Evolutionary conservation across 2,329 filamentous ascomycete genomes (phyloP).

Genomic region (Paecilomyces dactylethromorphus): DNA sequence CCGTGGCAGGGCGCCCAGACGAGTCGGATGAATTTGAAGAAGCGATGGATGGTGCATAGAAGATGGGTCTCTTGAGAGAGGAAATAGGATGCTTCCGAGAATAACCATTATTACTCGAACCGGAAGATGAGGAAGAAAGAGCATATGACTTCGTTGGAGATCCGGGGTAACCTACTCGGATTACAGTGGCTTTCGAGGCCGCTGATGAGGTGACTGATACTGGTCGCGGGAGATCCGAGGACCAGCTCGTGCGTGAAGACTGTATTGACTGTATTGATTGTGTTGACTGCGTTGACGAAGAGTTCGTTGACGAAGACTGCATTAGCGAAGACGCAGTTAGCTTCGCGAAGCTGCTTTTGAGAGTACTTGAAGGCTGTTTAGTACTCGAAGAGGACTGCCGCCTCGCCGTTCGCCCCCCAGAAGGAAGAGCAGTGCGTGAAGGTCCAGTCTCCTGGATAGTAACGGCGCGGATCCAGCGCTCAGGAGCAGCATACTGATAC

Average conservation of each 20-base stretch:
- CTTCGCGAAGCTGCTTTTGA: conserved; percentile 12
- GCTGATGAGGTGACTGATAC: conserved; percentile 15
- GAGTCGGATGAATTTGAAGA: conserved; percentile 21
- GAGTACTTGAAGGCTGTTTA: conserved; percentile 15
- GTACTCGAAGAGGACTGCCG: not conserved
- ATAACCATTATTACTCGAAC: conserved; percentile 17
- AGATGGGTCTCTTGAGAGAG: conserved; percentile 19
- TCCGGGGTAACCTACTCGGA: conserved; percentile 22
- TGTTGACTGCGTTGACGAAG: too few relatives aligned
- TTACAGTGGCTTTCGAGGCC: conserved; percentile 28
- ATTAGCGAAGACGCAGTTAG: conserved; percentile 15
- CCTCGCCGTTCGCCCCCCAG: conserved; percentile 35
- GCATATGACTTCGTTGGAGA: conserved; percentile 25
- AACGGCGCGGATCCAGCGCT: conserved; percentile 40
- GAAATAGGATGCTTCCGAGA: conserved; percentile 10
- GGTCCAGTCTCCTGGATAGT: conserved; percentile 28
- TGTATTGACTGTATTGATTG: conserved; percentile 5
- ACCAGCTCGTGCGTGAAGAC: conserved; percentile 12
- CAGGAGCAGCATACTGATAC: conserved; percentile 55
- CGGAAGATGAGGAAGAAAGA: conserved; percentile 27
- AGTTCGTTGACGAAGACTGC: too few relatives aligned
- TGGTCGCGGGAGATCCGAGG: conserved; percentile 16
- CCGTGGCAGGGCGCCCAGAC: conserved; percentile 9
- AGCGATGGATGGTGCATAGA: conserved; percentile 27
- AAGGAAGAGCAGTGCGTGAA: conserved; percentile 26